Evolutionary conservation across 169 alveolate genomes (phyloP).

Genomic region (Eimeria falciformis): DNA sequence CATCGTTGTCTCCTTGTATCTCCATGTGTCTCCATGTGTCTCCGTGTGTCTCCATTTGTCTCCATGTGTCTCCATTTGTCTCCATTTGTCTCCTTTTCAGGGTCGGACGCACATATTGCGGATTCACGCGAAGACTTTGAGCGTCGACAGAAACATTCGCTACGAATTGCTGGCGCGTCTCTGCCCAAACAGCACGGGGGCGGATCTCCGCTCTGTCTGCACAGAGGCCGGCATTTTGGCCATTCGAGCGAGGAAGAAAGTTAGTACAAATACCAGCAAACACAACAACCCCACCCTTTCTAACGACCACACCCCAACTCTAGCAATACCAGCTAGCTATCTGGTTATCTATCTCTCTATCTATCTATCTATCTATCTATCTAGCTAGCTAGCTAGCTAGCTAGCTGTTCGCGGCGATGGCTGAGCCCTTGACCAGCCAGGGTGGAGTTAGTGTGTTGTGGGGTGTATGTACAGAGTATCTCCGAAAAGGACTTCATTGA

Average conservation of each 20-base stretch:
- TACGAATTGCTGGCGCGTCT: slow-evolving; percentile 98
- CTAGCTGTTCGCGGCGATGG: not conserved
- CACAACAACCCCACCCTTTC: too few species aligned
- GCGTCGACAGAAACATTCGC: slow-evolving; percentile 96
- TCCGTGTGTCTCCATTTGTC: too few species aligned
- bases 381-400: slow-evolving; percentile 1
- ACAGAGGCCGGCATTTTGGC: slow-evolving; percentile 99
- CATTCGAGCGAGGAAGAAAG: slow-evolving; percentile 98
- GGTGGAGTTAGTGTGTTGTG: not conserved
- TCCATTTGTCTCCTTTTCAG: too few species aligned
- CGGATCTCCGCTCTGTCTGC: slow-evolving; percentile 98
- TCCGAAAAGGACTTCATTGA: slow-evolving; percentile 97
- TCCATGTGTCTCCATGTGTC: too few species aligned
- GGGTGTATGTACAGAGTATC: slow-evolving; percentile 83
- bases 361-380: not conserved
- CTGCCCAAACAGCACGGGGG: slow-evolving; percentile 99
- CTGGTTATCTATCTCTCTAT: not conserved
- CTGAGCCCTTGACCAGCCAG: not conserved
- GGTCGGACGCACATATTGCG: slow-evolving; percentile 97
- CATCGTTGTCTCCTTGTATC: too few species aligned
- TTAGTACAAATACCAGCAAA: slow-evolving; percentile 35
- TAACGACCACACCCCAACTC: too few species aligned
- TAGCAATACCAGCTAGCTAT: not conserved
- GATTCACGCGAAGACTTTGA: slow-evolving; percentile 98
- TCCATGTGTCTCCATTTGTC: too few species aligned